A percentile compares a stretch with the other conserved stretches of the same genome.
phyloP scores from a whole-genome alignment of 1,284 basidiomycete genomes.

The Leccinum huronense region DNA sequence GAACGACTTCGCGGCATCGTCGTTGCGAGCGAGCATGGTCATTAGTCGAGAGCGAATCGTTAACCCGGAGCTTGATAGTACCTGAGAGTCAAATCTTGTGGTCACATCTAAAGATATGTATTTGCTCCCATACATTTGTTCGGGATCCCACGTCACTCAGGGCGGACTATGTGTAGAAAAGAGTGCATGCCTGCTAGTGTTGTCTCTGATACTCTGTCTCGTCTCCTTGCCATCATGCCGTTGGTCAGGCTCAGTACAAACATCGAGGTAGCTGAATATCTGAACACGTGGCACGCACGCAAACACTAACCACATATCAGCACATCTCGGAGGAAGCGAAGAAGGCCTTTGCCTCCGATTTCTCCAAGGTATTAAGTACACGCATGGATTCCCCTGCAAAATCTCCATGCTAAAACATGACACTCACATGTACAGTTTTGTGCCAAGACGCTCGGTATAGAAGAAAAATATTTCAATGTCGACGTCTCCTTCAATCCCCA shows the following conservation, averaged over 20 bases:
- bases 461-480: not conserved
- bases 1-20: not conserved
- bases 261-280: conserved; percentile 15
- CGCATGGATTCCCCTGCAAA: not conserved
- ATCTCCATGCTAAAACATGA: not conserved
- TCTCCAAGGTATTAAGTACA: conserved; percentile 43
- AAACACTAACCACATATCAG: conserved; percentile 10
- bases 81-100: not conserved
- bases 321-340: conserved; percentile 22
- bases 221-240: conserved; percentile 17
- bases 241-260: conserved; percentile 22
- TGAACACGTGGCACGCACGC: not conserved
- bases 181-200: not conserved
- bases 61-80: not conserved
- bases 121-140: not conserved
- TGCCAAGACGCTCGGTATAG: conserved; percentile 1
- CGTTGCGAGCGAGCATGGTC: not conserved
- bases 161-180: not conserved
- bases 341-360: conserved; percentile 54
- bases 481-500: not conserved
- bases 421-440: not conserved
- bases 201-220: not conserved
- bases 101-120: not conserved
- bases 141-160: not conserved
- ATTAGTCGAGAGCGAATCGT: not conserved